Evolutionary conservation across 352 stramenopile genomes (phyloP).

Genomic region (Pythium guiyangense): DNA sequence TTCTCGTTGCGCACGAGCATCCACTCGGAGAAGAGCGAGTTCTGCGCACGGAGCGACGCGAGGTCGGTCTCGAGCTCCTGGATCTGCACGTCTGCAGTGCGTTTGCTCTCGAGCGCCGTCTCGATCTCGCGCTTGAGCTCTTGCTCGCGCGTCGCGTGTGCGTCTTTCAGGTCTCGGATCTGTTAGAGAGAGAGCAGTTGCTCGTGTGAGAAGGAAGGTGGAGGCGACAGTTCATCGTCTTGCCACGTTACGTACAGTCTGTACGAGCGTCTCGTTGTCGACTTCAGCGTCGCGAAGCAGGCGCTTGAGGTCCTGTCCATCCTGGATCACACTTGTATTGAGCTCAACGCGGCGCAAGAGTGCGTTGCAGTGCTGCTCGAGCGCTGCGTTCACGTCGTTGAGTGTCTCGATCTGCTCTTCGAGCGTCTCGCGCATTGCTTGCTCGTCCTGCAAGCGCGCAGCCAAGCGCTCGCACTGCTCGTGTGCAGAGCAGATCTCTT

Average conservation of each 20-base stretch:
- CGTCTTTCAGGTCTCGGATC: constrained; percentile 70
- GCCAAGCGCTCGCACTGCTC: constrained; percentile 42
- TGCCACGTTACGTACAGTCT: constrained; percentile 29
- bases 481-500: constrained; percentile 49
- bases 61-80: constrained; percentile 59
- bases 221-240: no score
- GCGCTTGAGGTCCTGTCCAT: constrained; percentile 60
- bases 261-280: constrained; percentile 68
- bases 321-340: constrained; percentile 29
- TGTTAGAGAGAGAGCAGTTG: constrained; percentile 10
- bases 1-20: constrained; percentile 76
- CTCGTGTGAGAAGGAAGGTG: neutral
- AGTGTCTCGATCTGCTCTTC: constrained; percentile 67
- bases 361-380: constrained; percentile 66
- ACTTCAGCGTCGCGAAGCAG: constrained; percentile 57
- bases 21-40: constrained; percentile 71
- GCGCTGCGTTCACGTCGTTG: constrained; percentile 66
- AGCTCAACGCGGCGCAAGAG: constrained; percentile 66
- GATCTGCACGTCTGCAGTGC: constrained; percentile 33
- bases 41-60: constrained; percentile 49
- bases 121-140: constrained; percentile 62
- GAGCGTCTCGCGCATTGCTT: constrained; percentile 39
- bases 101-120: constrained; percentile 42
- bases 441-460: constrained; percentile 45
- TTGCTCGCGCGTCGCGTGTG: constrained; percentile 55